Evolutionary conservation across 352 stramenopile species (phyloP).

Genomic region (Globisporangium nagaii): DNA sequence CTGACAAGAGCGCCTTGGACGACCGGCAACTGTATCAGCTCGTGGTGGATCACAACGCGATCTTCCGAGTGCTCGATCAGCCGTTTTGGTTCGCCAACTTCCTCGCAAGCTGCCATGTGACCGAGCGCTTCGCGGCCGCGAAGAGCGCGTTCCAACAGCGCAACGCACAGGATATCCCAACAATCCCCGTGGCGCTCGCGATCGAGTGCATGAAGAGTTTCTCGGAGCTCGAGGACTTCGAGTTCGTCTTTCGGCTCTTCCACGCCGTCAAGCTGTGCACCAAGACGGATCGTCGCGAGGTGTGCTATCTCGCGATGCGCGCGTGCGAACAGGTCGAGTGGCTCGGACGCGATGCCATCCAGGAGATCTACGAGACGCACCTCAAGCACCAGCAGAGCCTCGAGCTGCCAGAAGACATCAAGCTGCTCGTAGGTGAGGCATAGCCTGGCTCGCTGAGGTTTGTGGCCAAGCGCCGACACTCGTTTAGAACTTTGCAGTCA

Average conservation of each 20-base stretch:
- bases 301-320: not conserved
- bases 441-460: too few species aligned
- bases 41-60: not conserved
- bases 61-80: slow-evolving; percentile 1
- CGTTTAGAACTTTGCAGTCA: too few species aligned
- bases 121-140: slow-evolving; percentile 4
- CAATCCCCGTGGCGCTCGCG: slow-evolving; percentile 4
- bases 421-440: not conserved
- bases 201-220: slow-evolving; percentile 3
- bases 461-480: too few species aligned
- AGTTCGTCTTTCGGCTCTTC: slow-evolving; percentile 2
- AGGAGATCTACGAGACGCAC: not conserved
- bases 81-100: slow-evolving; percentile 8
- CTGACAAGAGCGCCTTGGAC: not conserved
- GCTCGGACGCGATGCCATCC: slow-evolving; percentile 3
- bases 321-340: slow-evolving; percentile 4
- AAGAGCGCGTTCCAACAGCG: slow-evolving; percentile 3
- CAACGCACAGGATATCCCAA: not conserved
- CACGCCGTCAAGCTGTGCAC: not conserved
- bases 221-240: not conserved
- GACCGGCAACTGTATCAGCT: not conserved
- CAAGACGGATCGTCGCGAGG: not conserved
- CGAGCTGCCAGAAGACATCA: not conserved
- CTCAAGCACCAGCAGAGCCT: not conserved
- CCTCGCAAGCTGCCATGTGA: not conserved